Percentiles rank a stretch among this genome's conserved stretches.
Evolutionary conservation across 2,329 filamentous ascomycete genomes (phyloP).

Genomic region (Ampelomyces quisqualis): DNA sequence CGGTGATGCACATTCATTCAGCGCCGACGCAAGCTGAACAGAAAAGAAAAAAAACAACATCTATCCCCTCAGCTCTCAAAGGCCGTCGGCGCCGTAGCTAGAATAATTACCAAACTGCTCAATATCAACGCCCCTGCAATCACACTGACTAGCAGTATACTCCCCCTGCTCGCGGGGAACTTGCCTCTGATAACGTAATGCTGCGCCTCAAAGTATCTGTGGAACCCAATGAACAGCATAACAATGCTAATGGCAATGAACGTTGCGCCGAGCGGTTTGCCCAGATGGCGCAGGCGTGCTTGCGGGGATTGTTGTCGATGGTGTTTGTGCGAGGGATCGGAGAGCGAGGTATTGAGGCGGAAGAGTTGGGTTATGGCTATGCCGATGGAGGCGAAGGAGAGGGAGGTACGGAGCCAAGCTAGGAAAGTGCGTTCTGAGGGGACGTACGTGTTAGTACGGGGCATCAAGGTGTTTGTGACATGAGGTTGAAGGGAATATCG

Average conservation of each 20-base stretch:
- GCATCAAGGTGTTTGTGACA: not conserved
- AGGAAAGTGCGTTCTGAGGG: slow-evolving; percentile 75
- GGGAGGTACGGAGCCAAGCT: slow-evolving; percentile 79
- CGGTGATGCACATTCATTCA: too few species aligned
- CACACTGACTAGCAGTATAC: slow-evolving; percentile 67
- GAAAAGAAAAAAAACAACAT: not conserved
- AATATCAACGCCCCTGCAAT: slow-evolving; percentile 63
- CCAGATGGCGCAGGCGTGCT: slow-evolving; percentile 28
- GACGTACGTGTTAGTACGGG: not conserved
- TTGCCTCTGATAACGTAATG: slow-evolving; percentile 78
- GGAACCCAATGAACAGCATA: slow-evolving; percentile 73
- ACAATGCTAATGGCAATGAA: slow-evolving; percentile 76
- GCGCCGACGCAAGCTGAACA: too few species aligned
- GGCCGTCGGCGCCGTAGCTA: slow-evolving; percentile 54
- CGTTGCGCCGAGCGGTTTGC: slow-evolving; percentile 60
- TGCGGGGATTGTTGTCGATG: slow-evolving; percentile 7
- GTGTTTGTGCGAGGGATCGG: slow-evolving; percentile 8
- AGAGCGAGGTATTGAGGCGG: slow-evolving; percentile 66
- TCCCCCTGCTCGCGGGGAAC: slow-evolving; percentile 75
- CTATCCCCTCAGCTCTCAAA: slow-evolving; percentile 42
- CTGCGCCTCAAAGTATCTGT: slow-evolving; percentile 75
- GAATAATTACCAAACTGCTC: slow-evolving; percentile 59
- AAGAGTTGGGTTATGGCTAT: slow-evolving; percentile 84
- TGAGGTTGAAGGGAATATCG: too few species aligned
- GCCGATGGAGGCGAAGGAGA: slow-evolving; percentile 79